Base-by-base conservation (phyloP, 805 yeast species). In the Zygotorulaspora sp. region DNA sequence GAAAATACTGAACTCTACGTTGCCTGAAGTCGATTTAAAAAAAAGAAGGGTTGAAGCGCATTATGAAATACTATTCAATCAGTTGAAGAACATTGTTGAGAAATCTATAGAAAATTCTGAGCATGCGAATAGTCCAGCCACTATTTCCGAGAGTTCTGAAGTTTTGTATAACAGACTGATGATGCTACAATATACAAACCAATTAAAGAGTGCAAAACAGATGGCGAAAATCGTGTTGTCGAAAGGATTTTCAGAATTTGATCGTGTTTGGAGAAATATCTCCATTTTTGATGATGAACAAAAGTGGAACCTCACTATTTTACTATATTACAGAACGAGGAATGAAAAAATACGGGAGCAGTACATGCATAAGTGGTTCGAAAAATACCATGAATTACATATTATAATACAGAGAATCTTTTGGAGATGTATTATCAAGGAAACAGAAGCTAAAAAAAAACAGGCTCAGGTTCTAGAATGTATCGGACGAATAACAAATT, bases 1-100 rank as follows among this genome's bases (percentile, higher is more conserved):
- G 8, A 50, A 50, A 18, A 35, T 55, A 4, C 38, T 60, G 24
- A 60, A 60, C 40, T 44, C 55, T 3, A 50, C 53, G 12, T 43
- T 60, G 29, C 61, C 61, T 1, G 50, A 52, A 17, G 50, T 49
- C 5, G 50, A 52, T 6, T 22, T 32, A 3, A 44, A 49, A 22
- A 51, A 45, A 32, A 40, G 37, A 30, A 48, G 44, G 16, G 50
- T 57, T 4, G 51, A 57, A 15, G 44, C 47, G 2, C 63, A 60
- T 40, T 58, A 58, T 35, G 53, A 58, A 26, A 32, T 55, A 6
- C 45, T 55, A 18, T 52, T 55, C 42, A 41, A 50, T 6, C 52
- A 55, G 16, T 35, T 60, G 37, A 52, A 49, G 30, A 46, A 44
- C 9, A 44, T 53, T 22, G 55, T 52, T 3, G 56, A 44, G 21